These are phyloP conservation scores for Paramarasmius palmivorus DNA, from an alignment of 1,284 basidiomycete species.

Conservation along the genomic window DNA sequence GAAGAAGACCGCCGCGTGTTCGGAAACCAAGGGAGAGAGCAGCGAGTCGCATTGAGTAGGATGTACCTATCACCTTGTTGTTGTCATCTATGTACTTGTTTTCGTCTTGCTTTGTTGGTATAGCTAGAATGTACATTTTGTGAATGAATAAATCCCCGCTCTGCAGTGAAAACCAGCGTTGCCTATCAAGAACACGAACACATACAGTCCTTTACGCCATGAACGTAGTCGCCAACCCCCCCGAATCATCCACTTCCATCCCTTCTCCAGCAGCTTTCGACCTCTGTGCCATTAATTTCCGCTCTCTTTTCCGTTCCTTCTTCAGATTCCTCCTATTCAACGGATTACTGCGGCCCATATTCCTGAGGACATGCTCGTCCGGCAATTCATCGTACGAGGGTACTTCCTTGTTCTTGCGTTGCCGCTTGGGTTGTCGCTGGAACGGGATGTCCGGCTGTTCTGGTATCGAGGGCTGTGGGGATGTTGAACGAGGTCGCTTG, in stretches of 20 bases:
- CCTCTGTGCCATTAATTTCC: constrained; percentile 59
- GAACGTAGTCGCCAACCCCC: constrained; percentile 44
- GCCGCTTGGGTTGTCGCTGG: constrained; percentile 57
- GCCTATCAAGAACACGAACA: background rate
- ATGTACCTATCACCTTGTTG: too few species aligned
- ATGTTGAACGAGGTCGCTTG: constrained; percentile 46
- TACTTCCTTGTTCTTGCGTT: constrained; percentile 51
- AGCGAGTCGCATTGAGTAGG: too few species aligned
- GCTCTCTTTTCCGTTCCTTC: constrained; percentile 50
- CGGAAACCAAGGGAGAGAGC: too few species aligned
- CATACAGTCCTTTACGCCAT: constrained; percentile 34
- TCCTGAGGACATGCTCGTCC: constrained; percentile 38
- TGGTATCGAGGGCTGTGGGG: constrained; percentile 20
- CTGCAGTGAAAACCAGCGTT: too few species aligned
- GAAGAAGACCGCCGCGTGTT: too few species aligned
- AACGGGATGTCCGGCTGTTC: constrained; percentile 7
- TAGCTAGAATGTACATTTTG: too few species aligned
- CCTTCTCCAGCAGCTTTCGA: constrained; percentile 44
- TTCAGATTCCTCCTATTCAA: constrained; percentile 58
- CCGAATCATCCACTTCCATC: constrained; percentile 42
- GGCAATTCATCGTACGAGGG: constrained; percentile 49
- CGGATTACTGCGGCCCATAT: constrained; percentile 55
- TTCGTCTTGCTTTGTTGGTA: too few species aligned
- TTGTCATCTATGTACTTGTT: too few species aligned
- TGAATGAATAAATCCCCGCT: too few species aligned